A percentile compares a stretch with the other conserved stretches of the same genome.
Evolutionary conservation across 2,329 filamentous ascomycete genomes (phyloP).

Genomic region (Hypoxylon sp.): DNA sequence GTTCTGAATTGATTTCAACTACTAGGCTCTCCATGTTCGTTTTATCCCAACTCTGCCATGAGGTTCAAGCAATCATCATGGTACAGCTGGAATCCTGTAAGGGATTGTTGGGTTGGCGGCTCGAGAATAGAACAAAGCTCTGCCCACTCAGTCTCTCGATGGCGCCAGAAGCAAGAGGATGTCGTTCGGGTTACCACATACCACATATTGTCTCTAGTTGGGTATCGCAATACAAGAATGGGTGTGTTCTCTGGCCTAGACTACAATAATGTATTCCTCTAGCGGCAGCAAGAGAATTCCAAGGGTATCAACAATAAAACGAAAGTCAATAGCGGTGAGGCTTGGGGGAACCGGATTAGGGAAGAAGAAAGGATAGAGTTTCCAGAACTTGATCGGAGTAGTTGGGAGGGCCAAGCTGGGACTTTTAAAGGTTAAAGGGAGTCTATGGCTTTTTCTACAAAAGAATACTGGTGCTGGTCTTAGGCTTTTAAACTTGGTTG

Average conservation of each 20-base stretch:
- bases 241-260: slow-evolving; percentile 31
- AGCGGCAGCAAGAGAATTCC: slow-evolving; percentile 19
- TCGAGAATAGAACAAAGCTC: slow-evolving; percentile 15
- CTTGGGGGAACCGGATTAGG: slow-evolving; percentile 27
- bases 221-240: slow-evolving; percentile 35
- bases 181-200: slow-evolving; percentile 49
- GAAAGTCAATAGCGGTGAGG: slow-evolving; percentile 44
- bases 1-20: slow-evolving; percentile 39
- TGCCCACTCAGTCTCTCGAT: slow-evolving; percentile 12
- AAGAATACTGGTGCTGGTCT: slow-evolving; percentile 30
- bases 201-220: slow-evolving; percentile 53
- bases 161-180: slow-evolving; percentile 12
- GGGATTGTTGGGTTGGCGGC: slow-evolving; percentile 11
- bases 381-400: slow-evolving; percentile 41
- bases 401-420: slow-evolving; percentile 40
- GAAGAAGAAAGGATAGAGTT: slow-evolving; percentile 43
- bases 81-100: slow-evolving; percentile 17
- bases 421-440: slow-evolving; percentile 37
- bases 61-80: slow-evolving; percentile 5
- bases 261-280: slow-evolving; percentile 23
- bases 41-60: slow-evolving; percentile 5
- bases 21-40: slow-evolving; percentile 1
- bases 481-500: slow-evolving; percentile 43
- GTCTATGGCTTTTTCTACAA: slow-evolving; percentile 36
- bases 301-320: slow-evolving; percentile 45